Conservation (phyloP, 306 rosid genomes). For the Benincasa hispida region DNA sequence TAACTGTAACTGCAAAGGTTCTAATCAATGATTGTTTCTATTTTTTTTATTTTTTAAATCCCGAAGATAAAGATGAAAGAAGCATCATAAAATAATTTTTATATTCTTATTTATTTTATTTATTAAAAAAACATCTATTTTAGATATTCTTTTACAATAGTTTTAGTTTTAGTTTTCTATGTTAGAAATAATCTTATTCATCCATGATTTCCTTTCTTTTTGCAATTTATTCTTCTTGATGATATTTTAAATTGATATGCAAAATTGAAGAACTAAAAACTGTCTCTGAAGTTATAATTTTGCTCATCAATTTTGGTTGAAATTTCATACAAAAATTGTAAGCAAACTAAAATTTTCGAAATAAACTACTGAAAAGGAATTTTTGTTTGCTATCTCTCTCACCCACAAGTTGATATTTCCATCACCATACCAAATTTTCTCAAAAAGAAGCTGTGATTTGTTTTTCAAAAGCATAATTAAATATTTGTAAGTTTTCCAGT, state of each 20-base stretch:
- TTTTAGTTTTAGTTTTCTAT: not conserved
- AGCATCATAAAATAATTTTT: not conserved
- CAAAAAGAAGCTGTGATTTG: not conserved
- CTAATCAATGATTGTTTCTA: too few species aligned
- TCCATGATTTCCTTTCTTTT: not conserved
- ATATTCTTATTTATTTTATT: too few species aligned
- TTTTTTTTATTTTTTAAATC: too few species aligned
- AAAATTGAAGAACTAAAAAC: not conserved
- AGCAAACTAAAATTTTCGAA: not conserved
- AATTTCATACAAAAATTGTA: not conserved
- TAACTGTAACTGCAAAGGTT: too few species aligned
- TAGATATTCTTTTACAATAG: not conserved
- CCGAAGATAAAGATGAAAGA: not conserved
- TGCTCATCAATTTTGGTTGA: not conserved
- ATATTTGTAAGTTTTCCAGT: not conserved
- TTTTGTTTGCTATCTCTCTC: not conserved
- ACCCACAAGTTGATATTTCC: not conserved
- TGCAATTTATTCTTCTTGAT: too few species aligned
- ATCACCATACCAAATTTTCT: not conserved
- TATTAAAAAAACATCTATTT: too few species aligned
- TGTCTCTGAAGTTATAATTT: not conserved
- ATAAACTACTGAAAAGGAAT: not conserved
- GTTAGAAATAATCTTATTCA: not conserved
- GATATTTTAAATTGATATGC: not conserved
- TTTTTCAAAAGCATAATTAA: not conserved